Percentiles rank a stretch among this genome's conserved stretches.
Evolutionary conservation across 768 basidiomycete species (phyloP).

Genomic region (Mycena epipterygia): DNA sequence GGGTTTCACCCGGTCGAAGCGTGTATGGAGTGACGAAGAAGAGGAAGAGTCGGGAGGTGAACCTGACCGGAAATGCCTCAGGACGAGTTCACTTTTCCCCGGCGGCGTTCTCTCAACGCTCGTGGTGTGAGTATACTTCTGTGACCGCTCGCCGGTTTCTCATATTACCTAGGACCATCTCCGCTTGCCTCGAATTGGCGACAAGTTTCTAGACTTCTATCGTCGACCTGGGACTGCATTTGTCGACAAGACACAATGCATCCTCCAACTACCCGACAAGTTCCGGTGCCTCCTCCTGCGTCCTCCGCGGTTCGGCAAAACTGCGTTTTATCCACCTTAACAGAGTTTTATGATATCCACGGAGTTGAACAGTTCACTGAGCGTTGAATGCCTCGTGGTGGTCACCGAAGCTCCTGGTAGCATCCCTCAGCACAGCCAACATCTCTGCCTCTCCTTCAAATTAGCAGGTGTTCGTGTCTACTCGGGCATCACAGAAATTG

Average conservation of each 20-base stretch:
- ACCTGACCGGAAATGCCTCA: neutral
- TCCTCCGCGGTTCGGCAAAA: slow-evolving; percentile 19
- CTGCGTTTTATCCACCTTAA: slow-evolving; percentile 7
- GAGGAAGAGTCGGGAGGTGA: neutral
- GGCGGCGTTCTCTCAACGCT: neutral
- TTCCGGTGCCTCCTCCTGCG: slow-evolving; percentile 4
- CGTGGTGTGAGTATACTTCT: neutral
- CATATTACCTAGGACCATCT: neutral
- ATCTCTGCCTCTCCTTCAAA: slow-evolving; percentile 6
- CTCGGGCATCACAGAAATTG: neutral
- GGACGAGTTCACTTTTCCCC: neutral
- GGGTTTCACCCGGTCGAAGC: too few species aligned
- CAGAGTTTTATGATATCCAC: neutral
- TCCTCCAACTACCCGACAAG: neutral
- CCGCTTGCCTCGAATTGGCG: neutral
- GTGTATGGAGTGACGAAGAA: neutral
- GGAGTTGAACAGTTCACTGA: neutral
- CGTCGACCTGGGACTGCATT: neutral
- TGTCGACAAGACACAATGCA: neutral
- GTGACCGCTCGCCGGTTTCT: neutral
- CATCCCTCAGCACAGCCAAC: slow-evolving; percentile 1
- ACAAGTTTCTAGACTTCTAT: neutral
- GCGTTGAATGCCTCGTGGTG: neutral
- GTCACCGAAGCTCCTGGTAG: neutral
- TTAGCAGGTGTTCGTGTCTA: neutral